Evolutionary conservation across 805 yeast genomes (phyloP), one percentile per base, ranked within the genome.

Genomic region (Yueomyces sp.): DNA sequence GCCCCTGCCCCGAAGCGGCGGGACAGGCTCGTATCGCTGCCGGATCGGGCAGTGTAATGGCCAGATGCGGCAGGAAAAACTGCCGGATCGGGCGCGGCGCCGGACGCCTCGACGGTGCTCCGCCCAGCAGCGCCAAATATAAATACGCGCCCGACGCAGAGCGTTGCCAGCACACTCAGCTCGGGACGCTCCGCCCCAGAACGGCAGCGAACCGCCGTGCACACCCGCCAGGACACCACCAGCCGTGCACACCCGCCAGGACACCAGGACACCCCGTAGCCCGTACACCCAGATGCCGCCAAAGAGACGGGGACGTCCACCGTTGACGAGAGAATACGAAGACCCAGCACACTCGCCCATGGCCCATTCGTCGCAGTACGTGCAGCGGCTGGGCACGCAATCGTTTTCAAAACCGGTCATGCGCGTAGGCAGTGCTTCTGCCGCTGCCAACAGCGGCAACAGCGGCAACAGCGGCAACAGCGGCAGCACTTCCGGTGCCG

Each of bases 321-420:
- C 62, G 11, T 54, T 62, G 8, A 53, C 57, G 9, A 62, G 60
- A 45, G 52, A 57, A 29, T 62, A 62, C 40, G 51, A 53, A 7
- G 54, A 61, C 42, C 65, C 65, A 9, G 47, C 60, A 52, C 54
- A 59, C 42, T 54, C 60, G 12, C 66, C 66, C 26, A 61, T 62
- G 65, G 66, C 66, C 3, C 55, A 53, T 28, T 56, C 64, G 2
- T 62, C 66, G 1, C 38, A 57, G 44, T 53, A 55, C 41, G 60
- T 62, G 31, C 63, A 61, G 38, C 57, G 47, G 42, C 63, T 55
- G 38, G 56, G 49, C n/a, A 34, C 37, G 8, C 37, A 11, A 5
- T 9, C 5, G 5, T 34, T 34, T n/a, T 9, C 37, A 5, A 34
- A 11, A 19, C 37, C 37, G n/a, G 26, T 34, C n/a, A 34, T 34